Percentiles rank a stretch among this genome's conserved stretches.
phyloP scores from a whole-genome alignment of 768 basidiomycete genomes.

The Grammothele lineata region DNA sequence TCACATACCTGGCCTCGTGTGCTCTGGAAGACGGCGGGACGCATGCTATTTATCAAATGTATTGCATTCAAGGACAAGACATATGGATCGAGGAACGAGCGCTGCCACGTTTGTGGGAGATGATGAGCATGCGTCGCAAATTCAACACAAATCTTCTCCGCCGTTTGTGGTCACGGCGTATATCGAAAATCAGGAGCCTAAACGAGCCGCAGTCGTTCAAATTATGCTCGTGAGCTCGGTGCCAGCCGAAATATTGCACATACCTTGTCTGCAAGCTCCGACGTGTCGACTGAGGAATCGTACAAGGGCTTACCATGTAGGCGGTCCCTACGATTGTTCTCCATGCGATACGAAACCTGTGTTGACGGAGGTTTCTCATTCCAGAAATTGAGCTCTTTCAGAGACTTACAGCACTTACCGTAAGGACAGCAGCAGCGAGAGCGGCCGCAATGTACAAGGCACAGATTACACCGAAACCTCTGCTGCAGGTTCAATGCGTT shows the following conservation, averaged over 20 bases:
- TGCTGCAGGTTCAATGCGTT: slow-evolving; percentile 28
- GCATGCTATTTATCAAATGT: too few species aligned
- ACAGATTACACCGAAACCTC: slow-evolving; percentile 35
- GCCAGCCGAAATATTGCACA: slow-evolving; percentile 9
- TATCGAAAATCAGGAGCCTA: slow-evolving; percentile 68
- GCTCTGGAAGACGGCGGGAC: too few species aligned
- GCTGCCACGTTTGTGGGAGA: too few species aligned
- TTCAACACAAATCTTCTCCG: too few species aligned
- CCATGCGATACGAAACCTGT: slow-evolving; percentile 54
- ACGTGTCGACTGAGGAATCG: slow-evolving; percentile 54
- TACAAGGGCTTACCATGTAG: slow-evolving; percentile 46
- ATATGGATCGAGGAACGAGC: too few species aligned
- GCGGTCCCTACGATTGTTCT: slow-evolving; percentile 53
- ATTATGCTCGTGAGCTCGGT: background rate
- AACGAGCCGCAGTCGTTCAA: too few species aligned
- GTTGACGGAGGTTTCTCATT: slow-evolving; percentile 19
- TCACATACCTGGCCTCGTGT: too few species aligned
- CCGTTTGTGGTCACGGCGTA: slow-evolving; percentile 18
- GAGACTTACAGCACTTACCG: slow-evolving; percentile 31
- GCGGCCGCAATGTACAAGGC: slow-evolving; percentile 55
- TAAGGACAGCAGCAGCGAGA: slow-evolving; percentile 47
- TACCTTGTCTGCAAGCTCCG: slow-evolving; percentile 64
- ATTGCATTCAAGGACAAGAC: too few species aligned
- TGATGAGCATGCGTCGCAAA: too few species aligned
- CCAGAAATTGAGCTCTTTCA: background rate